Percentiles rank a stretch among this genome's conserved stretches.
Evolutionary conservation across 2,329 filamentous ascomycete species (phyloP).

Genomic region (Endothia cerciana): DNA sequence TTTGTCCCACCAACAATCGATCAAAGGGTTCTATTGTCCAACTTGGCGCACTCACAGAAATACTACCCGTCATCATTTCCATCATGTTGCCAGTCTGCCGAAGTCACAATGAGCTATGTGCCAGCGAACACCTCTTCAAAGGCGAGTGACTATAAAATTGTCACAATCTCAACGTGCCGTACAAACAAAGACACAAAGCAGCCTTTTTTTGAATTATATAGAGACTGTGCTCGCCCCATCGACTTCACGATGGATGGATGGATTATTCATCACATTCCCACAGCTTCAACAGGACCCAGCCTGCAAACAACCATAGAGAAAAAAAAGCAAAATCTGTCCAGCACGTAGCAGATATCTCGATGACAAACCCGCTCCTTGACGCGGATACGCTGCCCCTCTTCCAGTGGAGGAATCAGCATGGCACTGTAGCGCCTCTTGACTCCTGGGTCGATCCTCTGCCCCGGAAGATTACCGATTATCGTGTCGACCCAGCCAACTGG

Average conservation of each 20-base stretch:
- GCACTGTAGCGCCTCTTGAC: not conserved
- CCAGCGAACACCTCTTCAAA: not conserved
- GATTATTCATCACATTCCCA: not conserved
- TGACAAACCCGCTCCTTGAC: not conserved
- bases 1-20: no score
- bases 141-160: not conserved
- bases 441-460: not conserved
- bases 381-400: not conserved
- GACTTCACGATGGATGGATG: not conserved
- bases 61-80: not conserved
- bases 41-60: not conserved
- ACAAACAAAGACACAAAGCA: not conserved
- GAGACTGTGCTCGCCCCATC: not conserved
- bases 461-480: not conserved
- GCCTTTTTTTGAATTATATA: not conserved
- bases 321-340: not conserved
- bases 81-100: not conserved
- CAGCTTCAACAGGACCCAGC: not conserved
- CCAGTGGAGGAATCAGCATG: not conserved
- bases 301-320: not conserved
- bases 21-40: not conserved
- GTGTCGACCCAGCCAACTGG: not conserved
- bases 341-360: not conserved
- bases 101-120: slow-evolving; percentile 5
- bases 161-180: not conserved